Percentiles rank a stretch among this genome's conserved stretches.
Conservation (phyloP, 169 alveolate species). For the Theileria parva region DNA sequence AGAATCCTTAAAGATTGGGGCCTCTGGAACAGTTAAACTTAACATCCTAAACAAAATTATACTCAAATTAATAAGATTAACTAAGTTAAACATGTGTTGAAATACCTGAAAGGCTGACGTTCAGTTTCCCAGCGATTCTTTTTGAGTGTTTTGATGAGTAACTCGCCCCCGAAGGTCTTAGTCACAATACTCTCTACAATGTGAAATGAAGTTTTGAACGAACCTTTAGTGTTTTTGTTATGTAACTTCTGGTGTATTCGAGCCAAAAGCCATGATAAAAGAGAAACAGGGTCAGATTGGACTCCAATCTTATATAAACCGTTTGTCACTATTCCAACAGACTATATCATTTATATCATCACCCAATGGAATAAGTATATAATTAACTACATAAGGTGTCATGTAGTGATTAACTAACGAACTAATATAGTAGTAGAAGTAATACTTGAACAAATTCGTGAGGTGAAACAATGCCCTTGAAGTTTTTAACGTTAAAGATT, state of each 20-base stretch:
- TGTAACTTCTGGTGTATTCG: conserved; percentile 74
- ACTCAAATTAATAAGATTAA: not conserved
- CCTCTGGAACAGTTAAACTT: conserved; percentile 79
- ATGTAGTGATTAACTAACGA: conserved; percentile 8
- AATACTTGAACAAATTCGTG: conserved; percentile 92
- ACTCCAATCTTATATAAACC: conserved; percentile 82
- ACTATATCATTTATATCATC: not conserved
- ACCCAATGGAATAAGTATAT: conserved; percentile 1
- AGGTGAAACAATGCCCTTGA: conserved; percentile 97
- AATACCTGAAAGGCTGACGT: conserved; percentile 21
- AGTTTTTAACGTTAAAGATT: conserved; percentile 94
- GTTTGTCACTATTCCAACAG: conserved; percentile 76
- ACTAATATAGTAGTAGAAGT: conserved; percentile 4
- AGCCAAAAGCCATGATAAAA: conserved; percentile 90
- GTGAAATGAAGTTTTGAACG: not conserved
- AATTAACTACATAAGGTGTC: conserved; percentile 64
- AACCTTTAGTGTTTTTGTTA: conserved; percentile 42
- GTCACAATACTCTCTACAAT: conserved; percentile 60
- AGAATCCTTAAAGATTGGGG: conserved; percentile 93
- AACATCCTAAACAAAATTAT: conserved; percentile 60
- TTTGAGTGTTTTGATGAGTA: conserved; percentile 75
- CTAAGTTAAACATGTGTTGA: not conserved
- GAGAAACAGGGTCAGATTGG: conserved; percentile 91
- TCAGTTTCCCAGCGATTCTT: conserved; percentile 59
- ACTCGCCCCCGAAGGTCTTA: conserved; percentile 87